Evolutionary conservation across 2,329 filamentous ascomycete genomes (phyloP).

Genomic region (Claviceps pusilla): DNA sequence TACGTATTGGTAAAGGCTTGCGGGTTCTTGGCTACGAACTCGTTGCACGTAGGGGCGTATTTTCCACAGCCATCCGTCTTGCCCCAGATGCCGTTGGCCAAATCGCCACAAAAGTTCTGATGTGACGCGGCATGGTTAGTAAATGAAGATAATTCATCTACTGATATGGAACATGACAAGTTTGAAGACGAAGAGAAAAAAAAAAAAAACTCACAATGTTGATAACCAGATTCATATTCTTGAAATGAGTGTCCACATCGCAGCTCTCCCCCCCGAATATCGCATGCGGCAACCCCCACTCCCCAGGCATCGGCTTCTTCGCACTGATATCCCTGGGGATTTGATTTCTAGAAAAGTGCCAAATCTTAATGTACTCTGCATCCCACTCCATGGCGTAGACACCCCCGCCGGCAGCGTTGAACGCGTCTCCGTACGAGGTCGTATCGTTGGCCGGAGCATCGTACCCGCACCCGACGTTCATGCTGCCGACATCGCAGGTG

Average conservation of each 20-base stretch:
- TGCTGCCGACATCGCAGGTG: constrained; percentile 22
- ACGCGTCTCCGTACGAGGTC: constrained; percentile 42
- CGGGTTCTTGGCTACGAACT: constrained; percentile 32
- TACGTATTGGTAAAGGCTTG: constrained; percentile 26
- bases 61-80: constrained; percentile 22
- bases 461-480: constrained; percentile 32
- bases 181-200: neutral
- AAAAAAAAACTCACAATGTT: constrained; percentile 35
- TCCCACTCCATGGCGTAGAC: constrained; percentile 63
- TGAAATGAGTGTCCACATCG: constrained; percentile 51
- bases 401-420: constrained; percentile 53
- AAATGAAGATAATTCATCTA: too few species aligned
- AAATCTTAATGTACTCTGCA: constrained; percentile 50
- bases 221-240: constrained; percentile 55
- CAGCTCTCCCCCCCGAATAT: constrained; percentile 52
- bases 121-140: neutral
- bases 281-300: constrained; percentile 56
- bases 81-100: constrained; percentile 40
- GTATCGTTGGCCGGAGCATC: constrained; percentile 25
- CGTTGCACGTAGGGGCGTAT: constrained; percentile 28
- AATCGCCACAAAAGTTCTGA: constrained; percentile 63
- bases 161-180: too few species aligned
- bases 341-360: constrained; percentile 54
- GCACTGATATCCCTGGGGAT: constrained; percentile 51
- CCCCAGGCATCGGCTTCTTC: constrained; percentile 43